Evolutionary conservation across 306 rosid genomes (phyloP), one percentile per base, ranked within the genome.

Genomic region (Bauhinia variegata): DNA sequence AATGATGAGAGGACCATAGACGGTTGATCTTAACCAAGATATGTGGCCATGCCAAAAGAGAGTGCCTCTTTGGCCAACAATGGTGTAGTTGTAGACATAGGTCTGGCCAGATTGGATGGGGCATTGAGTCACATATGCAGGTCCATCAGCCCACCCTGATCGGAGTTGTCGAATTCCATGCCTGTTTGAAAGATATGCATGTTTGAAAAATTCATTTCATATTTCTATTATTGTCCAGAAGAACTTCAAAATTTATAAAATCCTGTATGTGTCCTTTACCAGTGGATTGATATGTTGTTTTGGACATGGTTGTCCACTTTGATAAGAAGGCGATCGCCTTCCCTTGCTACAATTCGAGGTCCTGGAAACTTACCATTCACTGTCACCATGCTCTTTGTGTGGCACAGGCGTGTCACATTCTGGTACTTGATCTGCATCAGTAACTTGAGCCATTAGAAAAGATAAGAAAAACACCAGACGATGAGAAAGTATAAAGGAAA

Each of bases 301-400:
- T 51, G 75, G 39, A 82, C 87, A 77, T 86, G 72, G 66, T 86
- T 89, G 34, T 68, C 80, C 12, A 89, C 92, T 75, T 80, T 79
- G 37, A 89, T 86, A 11, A 86, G 71, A 19, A 89, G 84, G 5
- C 14, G 85, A 52, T 89, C 96, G 18, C 88, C 92, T 46, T 89
- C 96, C n/a, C 92, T 72, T 2, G 87, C 90, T 16, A 86, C 78
- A 67, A 89, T 80, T 4, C 80, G 75, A 59, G 96, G 96, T 49
- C 96, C 96, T 0, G 93, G 96, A 83, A 89, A 84, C 34, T 82
- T 68, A 5, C 92, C 92, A 39, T 89, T 86, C 51, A 82, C 90
- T 2, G 91, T 84, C 49, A 89, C 78, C 18, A 89, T 76, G 74
- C 75, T 84, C 82, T 82, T 86, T 4, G 70, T 80, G 68, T 86